These are phyloP conservation scores for Wickerhamomyces alni DNA, from an alignment of 805 yeast species.

Conservation along the genomic window DNA sequence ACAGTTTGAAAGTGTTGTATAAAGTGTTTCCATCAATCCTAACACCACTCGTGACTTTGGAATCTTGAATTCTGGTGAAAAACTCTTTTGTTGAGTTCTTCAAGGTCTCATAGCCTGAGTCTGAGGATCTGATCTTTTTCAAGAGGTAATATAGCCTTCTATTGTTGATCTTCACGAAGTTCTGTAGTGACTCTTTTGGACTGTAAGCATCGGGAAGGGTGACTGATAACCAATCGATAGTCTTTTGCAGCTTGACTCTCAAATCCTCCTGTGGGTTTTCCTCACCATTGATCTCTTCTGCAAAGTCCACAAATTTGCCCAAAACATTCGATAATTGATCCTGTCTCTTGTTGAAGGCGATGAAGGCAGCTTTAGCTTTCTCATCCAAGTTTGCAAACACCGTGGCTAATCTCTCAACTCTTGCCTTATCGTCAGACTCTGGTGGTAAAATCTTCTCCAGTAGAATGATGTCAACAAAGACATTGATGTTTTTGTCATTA, in stretches of 20 bases:
- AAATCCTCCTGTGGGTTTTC: conserved; percentile 19
- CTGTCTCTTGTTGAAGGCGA: conserved; percentile 68
- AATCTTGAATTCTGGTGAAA: conserved; percentile 45
- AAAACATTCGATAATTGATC: conserved; percentile 50
- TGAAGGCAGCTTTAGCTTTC: conserved; percentile 57
- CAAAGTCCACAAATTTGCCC: conserved; percentile 39
- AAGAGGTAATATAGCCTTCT: conserved; percentile 53
- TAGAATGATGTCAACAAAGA: conserved; percentile 54
- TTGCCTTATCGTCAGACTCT: conserved; percentile 34
- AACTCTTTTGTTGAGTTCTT: conserved; percentile 60
- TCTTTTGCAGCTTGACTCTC: conserved; percentile 40
- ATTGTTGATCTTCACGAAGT: conserved; percentile 50
- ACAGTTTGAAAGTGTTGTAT: conserved; percentile 45
- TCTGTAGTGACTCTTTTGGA: conserved; percentile 43
- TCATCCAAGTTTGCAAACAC: conserved; percentile 45
- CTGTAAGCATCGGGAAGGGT: conserved; percentile 49
- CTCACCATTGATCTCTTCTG: conserved; percentile 38
- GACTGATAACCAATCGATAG: conserved; percentile 54
- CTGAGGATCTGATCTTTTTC: conserved; percentile 45
- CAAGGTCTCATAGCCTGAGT: conserved; percentile 55
- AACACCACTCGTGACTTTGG: conserved; percentile 38
- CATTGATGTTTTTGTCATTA: conserved; percentile 61
- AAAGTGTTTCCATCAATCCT: conserved; percentile 30
- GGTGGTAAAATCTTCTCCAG: conserved; percentile 59
- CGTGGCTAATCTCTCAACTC: conserved; percentile 49